Base-by-base conservation (phyloP, 495 filamentous ascomycete genomes). In the Podospora pseudoanserina region DNA sequence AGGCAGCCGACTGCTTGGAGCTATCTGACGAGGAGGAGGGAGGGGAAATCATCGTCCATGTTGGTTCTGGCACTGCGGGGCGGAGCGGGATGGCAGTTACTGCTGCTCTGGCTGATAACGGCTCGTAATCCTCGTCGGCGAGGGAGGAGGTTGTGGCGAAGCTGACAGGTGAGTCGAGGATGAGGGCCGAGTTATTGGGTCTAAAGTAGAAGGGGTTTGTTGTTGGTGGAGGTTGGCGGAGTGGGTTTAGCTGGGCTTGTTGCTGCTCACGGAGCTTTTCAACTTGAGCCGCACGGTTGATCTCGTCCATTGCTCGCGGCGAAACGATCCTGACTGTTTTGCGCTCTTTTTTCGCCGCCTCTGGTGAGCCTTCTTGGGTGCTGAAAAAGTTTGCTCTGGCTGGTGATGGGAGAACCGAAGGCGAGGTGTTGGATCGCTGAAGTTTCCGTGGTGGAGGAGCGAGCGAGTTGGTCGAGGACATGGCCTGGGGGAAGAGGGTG, bases 391-490 rank as follows among this genome's bases (percentile, higher is more conserved):
- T 75, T 20, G 71, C 68, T n/a, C 73, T 68, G 5, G 75, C 77
- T 30, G 85, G 85, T 6, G 84, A 85, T 27, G 67, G 77, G 6
- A 83, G 73, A 39, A 76, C 74, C 5, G 83, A 81, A 3, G 88
- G 87, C 9, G 86, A 84, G 5, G 88, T 90, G 70, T 85, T 86
- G 13, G 88, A 87, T 34, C 88, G 85, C 16, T 78, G 73, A 74
- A n/a, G 86, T 49, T 49, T 63, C 79, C 5, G 81, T 80, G 60
- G 65, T 18, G 53, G 68, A 19, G 64, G 69, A 1, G 65, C 73
- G 72, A 78, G 44, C 0, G 65, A 67, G 15, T 65, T 44, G 4
- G 65, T 63, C 0, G 62, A 65, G 3, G 69, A 59, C 61, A 57
- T 65, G 1, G 30, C 64, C 13, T 82, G 75, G 18, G 90, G 88